phyloP scores from a whole-genome alignment of 345 rosid genomes.

The Cardamine resedifolia region DNA sequence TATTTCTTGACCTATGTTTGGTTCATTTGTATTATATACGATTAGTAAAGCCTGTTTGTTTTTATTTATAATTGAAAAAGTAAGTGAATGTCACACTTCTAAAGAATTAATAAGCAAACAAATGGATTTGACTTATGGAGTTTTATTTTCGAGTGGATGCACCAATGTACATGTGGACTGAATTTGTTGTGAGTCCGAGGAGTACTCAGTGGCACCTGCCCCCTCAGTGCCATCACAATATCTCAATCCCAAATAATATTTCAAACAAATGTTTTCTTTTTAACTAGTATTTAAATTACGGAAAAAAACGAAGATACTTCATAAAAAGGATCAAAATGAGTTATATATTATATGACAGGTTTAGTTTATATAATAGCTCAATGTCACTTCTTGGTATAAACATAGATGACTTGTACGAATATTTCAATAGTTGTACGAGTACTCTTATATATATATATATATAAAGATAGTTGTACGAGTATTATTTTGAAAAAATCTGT shows the following conservation, averaged over 20 bases:
- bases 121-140: slow-evolving; percentile 14
- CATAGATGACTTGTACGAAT: not conserved
- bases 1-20: not conserved
- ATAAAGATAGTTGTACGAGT: not conserved
- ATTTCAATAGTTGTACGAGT: not conserved
- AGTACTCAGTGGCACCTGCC: slow-evolving; percentile 4
- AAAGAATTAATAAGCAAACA: slow-evolving; percentile 13
- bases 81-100: not conserved
- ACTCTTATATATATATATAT: no score
- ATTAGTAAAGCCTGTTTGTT: not conserved
- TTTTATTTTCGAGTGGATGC: slow-evolving; percentile 8
- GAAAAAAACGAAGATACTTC: not conserved
- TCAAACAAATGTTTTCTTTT: not conserved
- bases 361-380: not conserved
- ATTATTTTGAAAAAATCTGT: not conserved
- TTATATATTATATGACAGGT: not conserved
- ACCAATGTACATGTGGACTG: slow-evolving; percentile 24
- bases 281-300: not conserved
- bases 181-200: slow-evolving; percentile 24
- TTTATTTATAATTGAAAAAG: not conserved
- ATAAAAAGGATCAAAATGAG: not conserved
- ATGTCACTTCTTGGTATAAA: not conserved
- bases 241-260: slow-evolving; percentile 1
- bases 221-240: slow-evolving; percentile 1
- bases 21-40: not conserved